phyloP scores from a whole-genome alignment of 352 stramenopile species.

The Globisporangium orthogonon region DNA sequence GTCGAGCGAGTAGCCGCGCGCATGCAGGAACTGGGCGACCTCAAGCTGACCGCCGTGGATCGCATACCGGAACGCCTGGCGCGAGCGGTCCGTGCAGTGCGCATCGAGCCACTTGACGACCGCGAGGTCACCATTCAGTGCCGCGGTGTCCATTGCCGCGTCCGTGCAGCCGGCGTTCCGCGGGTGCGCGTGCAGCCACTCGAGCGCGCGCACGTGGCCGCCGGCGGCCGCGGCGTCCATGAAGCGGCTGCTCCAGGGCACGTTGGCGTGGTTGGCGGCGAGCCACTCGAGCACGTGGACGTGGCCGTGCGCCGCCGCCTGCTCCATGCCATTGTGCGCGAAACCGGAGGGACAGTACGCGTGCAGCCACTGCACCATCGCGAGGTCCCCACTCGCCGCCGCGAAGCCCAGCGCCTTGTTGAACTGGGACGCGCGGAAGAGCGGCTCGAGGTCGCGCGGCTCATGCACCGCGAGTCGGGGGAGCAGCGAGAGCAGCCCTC shows the following conservation, averaged over 20 bases:
- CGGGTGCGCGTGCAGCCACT: constrained; percentile 12
- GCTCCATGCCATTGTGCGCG: constrained; percentile 12
- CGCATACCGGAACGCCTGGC: constrained; percentile 6
- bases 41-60: constrained; percentile 10
- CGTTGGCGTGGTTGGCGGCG: constrained; percentile 1
- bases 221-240: constrained; percentile 11
- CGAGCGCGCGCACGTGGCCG: constrained; percentile 8
- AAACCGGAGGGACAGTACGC: constrained; percentile 11
- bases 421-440: constrained; percentile 8
- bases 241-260: constrained; percentile 9
- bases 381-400: constrained; percentile 8
- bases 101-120: constrained; percentile 19
- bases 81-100: constrained; percentile 5
- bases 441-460: constrained; percentile 1
- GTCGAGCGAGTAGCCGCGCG: constrained; percentile 1
- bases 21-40: constrained; percentile 12
- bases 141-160: constrained; percentile 19
- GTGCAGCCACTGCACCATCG: constrained; percentile 13
- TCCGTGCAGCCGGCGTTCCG: constrained; percentile 11
- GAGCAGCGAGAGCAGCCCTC: constrained; percentile 10
- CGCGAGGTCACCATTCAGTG: constrained; percentile 13
- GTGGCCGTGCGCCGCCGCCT: constrained; percentile 6
- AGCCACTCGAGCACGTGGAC: constrained; percentile 11
- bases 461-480: constrained; percentile 4
- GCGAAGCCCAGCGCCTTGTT: constrained; percentile 8